A percentile compares a stretch with the other conserved stretches of the same genome.
Evolutionary conservation across 257 asterid genomes (phyloP).

Genomic region (Euphrasia confusa): DNA sequence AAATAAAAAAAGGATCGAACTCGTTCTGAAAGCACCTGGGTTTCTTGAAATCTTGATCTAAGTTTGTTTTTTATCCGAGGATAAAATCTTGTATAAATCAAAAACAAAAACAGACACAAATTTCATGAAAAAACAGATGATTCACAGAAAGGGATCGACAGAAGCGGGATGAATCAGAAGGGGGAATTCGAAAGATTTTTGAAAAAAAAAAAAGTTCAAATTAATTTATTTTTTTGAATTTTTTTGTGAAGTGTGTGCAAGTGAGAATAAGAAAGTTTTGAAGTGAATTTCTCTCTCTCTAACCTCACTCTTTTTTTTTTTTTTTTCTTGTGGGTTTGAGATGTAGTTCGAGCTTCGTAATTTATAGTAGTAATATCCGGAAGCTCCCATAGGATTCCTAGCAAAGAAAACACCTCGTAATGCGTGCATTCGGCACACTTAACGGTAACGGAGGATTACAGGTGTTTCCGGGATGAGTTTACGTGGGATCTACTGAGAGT

Average conservation of each 20-base stretch:
- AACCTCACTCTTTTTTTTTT: constrained; percentile 31
- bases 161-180: constrained; percentile 53
- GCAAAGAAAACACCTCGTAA: constrained; percentile 28
- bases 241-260: constrained; percentile 40
- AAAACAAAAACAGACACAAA: constrained; percentile 36
- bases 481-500: not conserved
- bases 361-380: constrained; percentile 28
- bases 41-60: constrained; percentile 37
- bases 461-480: constrained; percentile 16
- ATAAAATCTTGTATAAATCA: not conserved
- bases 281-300: constrained; percentile 26
- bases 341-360: not conserved
- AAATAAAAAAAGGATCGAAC: constrained; percentile 28
- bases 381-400: constrained; percentile 11
- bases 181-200: constrained; percentile 22
- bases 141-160: constrained; percentile 64
- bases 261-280: constrained; percentile 33
- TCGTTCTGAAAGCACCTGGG: constrained; percentile 69
- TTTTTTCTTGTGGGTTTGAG: constrained; percentile 14
- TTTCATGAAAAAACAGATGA: constrained; percentile 45
- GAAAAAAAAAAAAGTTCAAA: not conserved
- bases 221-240: not conserved
- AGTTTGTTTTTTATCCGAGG: constrained; percentile 36
- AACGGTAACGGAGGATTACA: not conserved
- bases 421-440: constrained; percentile 8